Conservation (phyloP, 108 stramenopile genomes). For the Bacterosira constricta region DNA sequence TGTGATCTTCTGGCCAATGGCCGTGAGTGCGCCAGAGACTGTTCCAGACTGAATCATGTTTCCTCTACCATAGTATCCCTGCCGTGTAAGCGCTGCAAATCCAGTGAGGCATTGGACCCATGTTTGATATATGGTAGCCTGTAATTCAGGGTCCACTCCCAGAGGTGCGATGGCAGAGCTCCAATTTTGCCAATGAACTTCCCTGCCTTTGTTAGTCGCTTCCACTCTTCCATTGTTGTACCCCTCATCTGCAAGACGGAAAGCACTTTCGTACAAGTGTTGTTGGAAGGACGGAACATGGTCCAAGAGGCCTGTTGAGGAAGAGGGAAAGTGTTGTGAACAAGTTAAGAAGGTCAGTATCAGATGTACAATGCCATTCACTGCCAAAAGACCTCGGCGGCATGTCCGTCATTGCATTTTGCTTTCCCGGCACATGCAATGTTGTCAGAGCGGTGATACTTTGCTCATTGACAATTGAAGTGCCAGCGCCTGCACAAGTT, state of each 20-base stretch:
- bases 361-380: background rate
- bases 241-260: constrained; percentile 5
- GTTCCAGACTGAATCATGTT: background rate
- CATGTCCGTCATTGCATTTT: background rate
- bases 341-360: background rate
- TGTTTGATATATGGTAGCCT: background rate
- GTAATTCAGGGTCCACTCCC: constrained; percentile 3
- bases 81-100: background rate
- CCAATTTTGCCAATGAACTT: background rate
- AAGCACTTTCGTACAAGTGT: background rate
- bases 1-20: constrained; percentile 2
- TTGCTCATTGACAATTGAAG: background rate
- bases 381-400: background rate
- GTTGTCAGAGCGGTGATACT: background rate
- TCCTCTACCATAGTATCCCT: background rate
- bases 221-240: constrained; percentile 3
- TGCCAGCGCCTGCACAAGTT: background rate
- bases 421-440: background rate
- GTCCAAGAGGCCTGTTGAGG: background rate
- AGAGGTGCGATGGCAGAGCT: background rate
- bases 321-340: no score
- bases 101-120: background rate
- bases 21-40: background rate
- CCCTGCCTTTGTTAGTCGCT: background rate
- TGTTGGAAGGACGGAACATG: background rate